Evolutionary conservation across 208 protist species (phyloP).

Genomic region (Porcisia hertigi): DNA sequence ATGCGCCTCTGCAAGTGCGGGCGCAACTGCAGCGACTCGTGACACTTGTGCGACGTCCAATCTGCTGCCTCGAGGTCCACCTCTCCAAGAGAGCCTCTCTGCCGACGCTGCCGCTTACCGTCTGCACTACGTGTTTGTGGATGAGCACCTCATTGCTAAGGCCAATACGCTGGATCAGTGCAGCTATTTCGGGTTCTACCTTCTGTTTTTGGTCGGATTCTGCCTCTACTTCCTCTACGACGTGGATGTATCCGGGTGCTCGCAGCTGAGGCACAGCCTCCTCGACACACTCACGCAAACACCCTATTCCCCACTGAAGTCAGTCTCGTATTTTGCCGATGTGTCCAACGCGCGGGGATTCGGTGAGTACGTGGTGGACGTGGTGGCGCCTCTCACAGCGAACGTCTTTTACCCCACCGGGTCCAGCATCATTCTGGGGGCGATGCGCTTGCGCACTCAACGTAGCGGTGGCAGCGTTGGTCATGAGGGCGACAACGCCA

Average conservation of each 20-base stretch:
- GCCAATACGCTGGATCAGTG: slow-evolving; percentile 14
- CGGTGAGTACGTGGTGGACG: slow-evolving; percentile 33
- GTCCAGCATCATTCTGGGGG: slow-evolving; percentile 29
- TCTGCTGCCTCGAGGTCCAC: not conserved
- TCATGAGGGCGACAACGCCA: not conserved
- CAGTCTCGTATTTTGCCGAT: slow-evolving; percentile 12
- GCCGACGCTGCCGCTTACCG: not conserved
- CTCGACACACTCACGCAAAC: slow-evolving; percentile 11
- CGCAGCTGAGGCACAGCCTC: slow-evolving; percentile 11
- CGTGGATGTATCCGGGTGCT: not conserved
- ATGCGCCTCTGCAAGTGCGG: not conserved
- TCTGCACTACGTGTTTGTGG: slow-evolving; percentile 41
- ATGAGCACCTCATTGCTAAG: slow-evolving; percentile 19
- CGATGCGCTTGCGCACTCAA: slow-evolving; percentile 39
- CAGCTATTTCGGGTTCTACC: slow-evolving; percentile 14
- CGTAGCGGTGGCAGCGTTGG: slow-evolving; percentile 12
- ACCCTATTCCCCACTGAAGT: slow-evolving; percentile 28
- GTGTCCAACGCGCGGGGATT: slow-evolving; percentile 32
- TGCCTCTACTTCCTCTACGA: slow-evolving; percentile 37
- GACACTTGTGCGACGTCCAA: not conserved
- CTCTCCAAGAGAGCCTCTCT: not conserved
- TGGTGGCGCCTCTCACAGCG: slow-evolving; percentile 23
- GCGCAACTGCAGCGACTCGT: not conserved
- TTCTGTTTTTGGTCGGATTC: slow-evolving; percentile 35
- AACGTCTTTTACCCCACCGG: slow-evolving; percentile 29